Evolutionary conservation across 2,329 filamentous ascomycete species (phyloP), one percentile per base, ranked within the genome.

Genomic region (Periconia macrospinosa): DNA sequence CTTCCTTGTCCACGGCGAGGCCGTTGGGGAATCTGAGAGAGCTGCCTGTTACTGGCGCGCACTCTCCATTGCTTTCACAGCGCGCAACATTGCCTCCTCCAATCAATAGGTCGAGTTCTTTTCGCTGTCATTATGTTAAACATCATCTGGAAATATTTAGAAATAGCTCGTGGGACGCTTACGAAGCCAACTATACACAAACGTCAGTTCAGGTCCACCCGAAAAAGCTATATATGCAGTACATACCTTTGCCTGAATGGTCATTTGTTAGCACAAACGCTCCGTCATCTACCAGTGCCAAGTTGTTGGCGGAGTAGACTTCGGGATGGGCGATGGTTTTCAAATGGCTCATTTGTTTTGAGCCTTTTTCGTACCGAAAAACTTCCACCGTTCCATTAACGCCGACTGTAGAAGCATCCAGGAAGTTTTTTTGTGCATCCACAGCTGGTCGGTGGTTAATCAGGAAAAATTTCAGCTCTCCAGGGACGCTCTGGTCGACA

Each of bases 11-110:
- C 18, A 48, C 57, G 1, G 63, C 53, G 1, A 71, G 53, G 3
- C 68, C 67, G 33, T 71, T 71, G 6, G 68, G 63, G 44, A 70
- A 67, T 41, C 64, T 71, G 49, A 71, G 60, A 15, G 56, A 61
- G 40, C 57, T 57, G 5, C 47, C 49, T 17, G 58, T 58, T 1
- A 62, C 61, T 3, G 52, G 6, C 27, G 66, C 57, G 44, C 68
- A 71, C 1, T 54, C 42, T 1, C 62, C 62, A 0, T 51, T 37
- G 14, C 49, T 37, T 2, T 56, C 42, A 53, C 68, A 71, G 50
- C 64, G 66, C 3, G 60, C 63, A 0, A 71, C 55, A 20, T 62
- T 68, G 13, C 66, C 68, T 3, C 68, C 68, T 13, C 68, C 67
- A 17, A 70, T 55, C 23, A 69, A 40, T 20, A 52, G 52, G 41